phyloP scores from a whole-genome alignment of 2,329 filamentous ascomycete genomes.

The Colletotrichum sp. region DNA sequence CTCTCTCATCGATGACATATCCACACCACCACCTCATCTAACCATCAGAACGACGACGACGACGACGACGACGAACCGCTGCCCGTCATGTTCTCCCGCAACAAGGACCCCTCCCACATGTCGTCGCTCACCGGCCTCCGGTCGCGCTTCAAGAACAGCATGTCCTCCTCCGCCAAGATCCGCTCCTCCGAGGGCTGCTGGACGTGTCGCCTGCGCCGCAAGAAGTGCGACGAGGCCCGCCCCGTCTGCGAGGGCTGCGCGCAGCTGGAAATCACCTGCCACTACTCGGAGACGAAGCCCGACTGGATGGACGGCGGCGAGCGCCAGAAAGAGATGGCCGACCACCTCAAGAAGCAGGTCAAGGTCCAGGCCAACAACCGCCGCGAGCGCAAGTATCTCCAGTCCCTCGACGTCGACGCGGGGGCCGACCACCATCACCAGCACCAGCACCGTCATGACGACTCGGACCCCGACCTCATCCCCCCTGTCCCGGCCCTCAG shows the following conservation, averaged over 20 bases:
- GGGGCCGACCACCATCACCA: too few species aligned
- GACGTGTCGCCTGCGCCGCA: slow-evolving; percentile 65
- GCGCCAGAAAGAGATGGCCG: slow-evolving; percentile 26
- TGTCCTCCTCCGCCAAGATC: slow-evolving; percentile 28
- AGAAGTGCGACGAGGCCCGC: slow-evolving; percentile 62
- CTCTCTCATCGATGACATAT: neutral
- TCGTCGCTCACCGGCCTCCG: slow-evolving; percentile 2
- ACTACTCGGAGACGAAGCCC: slow-evolving; percentile 56
- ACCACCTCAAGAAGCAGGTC: slow-evolving; percentile 27
- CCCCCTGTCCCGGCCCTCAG: slow-evolving; percentile 10
- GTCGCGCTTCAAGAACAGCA: slow-evolving; percentile 10
- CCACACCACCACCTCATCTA: neutral
- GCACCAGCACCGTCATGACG: neutral
- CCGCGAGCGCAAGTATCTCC: slow-evolving; percentile 52
- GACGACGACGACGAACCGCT: neutral
- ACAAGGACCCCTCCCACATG: neutral
- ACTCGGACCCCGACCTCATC: slow-evolving; percentile 3
- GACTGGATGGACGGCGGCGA: slow-evolving; percentile 58
- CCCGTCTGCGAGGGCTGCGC: slow-evolving; percentile 57
- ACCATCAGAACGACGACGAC: neutral
- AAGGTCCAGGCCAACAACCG: slow-evolving; percentile 25
- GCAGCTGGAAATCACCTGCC: slow-evolving; percentile 60
- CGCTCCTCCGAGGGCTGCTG: slow-evolving; percentile 58
- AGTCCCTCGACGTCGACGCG: slow-evolving; percentile 34
- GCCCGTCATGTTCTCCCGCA: slow-evolving; percentile 13